Percentiles rank a stretch among this genome's conserved stretches.
phyloP scores from a whole-genome alignment of 1,139 yeast genomes.

The Yamadazyma trypodendri region DNA sequence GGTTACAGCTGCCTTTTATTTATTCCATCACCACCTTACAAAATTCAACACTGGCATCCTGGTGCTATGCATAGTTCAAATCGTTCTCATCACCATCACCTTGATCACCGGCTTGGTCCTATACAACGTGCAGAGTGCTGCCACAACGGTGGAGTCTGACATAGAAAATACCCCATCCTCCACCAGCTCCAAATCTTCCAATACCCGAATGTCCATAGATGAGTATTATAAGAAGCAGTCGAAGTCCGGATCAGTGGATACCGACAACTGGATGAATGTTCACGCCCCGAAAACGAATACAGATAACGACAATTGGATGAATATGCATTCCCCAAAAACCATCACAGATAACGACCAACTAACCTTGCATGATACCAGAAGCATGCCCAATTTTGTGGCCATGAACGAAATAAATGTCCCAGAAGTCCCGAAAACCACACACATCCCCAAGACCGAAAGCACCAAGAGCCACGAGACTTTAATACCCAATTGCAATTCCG shows the following conservation, averaged over 20 bases:
- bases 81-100: constrained; percentile 3
- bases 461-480: constrained; percentile 14
- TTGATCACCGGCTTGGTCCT: constrained; percentile 4
- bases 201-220: constrained; percentile 2
- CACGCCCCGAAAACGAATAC: too few relatives aligned
- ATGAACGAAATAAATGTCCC: neutral
- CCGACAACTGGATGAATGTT: constrained; percentile 16
- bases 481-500: constrained; percentile 15
- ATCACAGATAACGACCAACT: neutral
- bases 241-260: constrained; percentile 7
- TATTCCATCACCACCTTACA: constrained; percentile 4
- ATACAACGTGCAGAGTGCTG: neutral
- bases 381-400: constrained; percentile 9
- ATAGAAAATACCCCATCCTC: neutral
- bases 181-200: neutral
- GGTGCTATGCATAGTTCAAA: constrained; percentile 5
- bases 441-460: neutral
- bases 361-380: constrained; percentile 3
- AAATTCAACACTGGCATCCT: constrained; percentile 3
- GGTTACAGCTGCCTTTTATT: constrained; percentile 2
- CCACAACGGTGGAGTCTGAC: neutral
- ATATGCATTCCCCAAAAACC: constrained; percentile 2
- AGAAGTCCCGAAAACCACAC: neutral
- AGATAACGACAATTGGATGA: too few relatives aligned
- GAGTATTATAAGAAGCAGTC: constrained; percentile 2